Evolutionary conservation across 345 rosid genomes (phyloP), one percentile per base, ranked within the genome.

Genomic region (Eucalyptus caleyi): DNA sequence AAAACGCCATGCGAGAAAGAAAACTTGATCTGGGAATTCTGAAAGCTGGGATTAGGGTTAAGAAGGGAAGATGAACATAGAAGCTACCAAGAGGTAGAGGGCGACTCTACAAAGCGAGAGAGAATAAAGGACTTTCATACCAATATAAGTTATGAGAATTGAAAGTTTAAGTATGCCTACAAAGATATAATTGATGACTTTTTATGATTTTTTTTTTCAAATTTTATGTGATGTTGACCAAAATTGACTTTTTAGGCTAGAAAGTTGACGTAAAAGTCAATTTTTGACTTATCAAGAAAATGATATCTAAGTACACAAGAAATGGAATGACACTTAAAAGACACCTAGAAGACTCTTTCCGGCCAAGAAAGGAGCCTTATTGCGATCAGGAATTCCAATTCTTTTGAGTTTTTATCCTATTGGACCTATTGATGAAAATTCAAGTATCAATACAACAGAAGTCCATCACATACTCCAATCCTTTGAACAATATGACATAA

Each of bases 361-460:
- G 3, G 62, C 62, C 62, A 56, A 56, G 62, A 56, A 56, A 56
- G 27, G 27, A 56, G 0, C 62, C 62, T 23, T 56, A 23, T 54
- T 23, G 3, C 1, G 3, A 56, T 56, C 1, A 56, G 0, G 2
- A 56, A 4, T 56, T 13, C 30, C 3, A 56, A 56, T 23, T 56
- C 62, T 24, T 24, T 23, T 24, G 30, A 56, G 30, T 24, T 56
- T 56, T 56, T 56, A 24, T 24, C 30, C 62, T 24, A 56, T 56
- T 56, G 13, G 62, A 56, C 62, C 6, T 56, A 24, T 56, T 24
- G 12, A 56, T 24, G 27, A 56, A 24, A 56, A 56, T 56, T 56
- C 62, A 56, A 56, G 30, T 2, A 24, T 24, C 30, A 1, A 56
- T 15, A 0, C 40, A 65, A 16, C 3, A n/a, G 0, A 5, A 16